Percentiles rank a stretch among this genome's conserved stretches.
Evolutionary conservation across 2,329 filamentous ascomycete genomes (phyloP).

Genomic region (Pseudocercospora ulei): DNA sequence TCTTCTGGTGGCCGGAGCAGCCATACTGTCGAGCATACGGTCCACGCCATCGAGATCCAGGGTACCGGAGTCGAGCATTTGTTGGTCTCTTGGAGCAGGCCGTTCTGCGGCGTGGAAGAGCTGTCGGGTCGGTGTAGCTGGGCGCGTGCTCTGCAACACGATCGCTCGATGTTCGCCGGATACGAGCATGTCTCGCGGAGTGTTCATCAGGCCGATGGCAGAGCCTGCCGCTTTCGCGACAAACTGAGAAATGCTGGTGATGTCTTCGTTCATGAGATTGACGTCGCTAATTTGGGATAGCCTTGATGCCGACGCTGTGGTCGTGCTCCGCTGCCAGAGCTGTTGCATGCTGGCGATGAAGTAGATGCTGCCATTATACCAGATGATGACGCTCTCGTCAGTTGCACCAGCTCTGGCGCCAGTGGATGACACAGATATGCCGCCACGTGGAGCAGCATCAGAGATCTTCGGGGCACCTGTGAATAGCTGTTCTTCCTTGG

Average conservation of each 20-base stretch:
- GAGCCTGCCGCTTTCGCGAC: constrained; percentile 29
- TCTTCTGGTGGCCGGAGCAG: constrained; percentile 30
- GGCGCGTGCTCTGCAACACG: constrained; percentile 34
- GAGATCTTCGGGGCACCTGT: constrained; percentile 34
- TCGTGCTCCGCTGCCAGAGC: constrained; percentile 40
- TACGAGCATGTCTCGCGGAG: constrained; percentile 39
- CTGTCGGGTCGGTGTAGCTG: constrained; percentile 30
- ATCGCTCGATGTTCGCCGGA: constrained; percentile 40
- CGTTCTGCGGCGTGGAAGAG: constrained; percentile 30
- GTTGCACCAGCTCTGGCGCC: constrained; percentile 30
- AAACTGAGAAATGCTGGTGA: constrained; percentile 40
- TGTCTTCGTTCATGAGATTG: constrained; percentile 37
- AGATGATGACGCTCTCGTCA: constrained; percentile 42
- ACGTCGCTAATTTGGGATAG: constrained; percentile 38
- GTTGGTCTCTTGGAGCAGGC: constrained; percentile 34
- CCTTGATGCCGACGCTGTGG: constrained; percentile 35
- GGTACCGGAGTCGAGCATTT: constrained; percentile 39
- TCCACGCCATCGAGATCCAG: constrained; percentile 44
- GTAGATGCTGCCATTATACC: constrained; percentile 41
- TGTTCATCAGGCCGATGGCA: constrained; percentile 38
- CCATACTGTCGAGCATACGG: constrained; percentile 38
- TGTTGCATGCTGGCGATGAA: constrained; percentile 40
- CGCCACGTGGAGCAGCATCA: constrained; percentile 34
- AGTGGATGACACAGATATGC: constrained; percentile 36
- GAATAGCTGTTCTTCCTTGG: constrained; percentile 41